These are phyloP conservation scores for Lolium rigidum DNA, from an alignment of 176 grass and related monocot species.

Conservation along the genomic window DNA sequence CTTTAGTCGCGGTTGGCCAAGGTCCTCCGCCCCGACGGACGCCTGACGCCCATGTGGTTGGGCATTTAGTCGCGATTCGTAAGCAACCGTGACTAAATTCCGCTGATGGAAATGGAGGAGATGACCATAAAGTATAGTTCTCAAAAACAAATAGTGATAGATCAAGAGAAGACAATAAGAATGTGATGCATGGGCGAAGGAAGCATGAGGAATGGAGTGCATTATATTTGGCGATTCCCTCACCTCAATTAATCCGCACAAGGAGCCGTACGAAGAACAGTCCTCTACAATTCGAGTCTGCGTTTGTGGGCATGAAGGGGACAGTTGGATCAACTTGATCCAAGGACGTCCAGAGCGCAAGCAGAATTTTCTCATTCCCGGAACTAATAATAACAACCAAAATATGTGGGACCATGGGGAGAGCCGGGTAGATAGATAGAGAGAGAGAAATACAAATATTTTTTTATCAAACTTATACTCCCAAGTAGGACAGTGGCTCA, in stretches of 20 bases:
- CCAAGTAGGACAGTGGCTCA: conserved; percentile 36
- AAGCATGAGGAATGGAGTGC: background rate
- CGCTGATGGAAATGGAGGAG: too few relatives aligned
- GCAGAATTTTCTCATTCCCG: background rate
- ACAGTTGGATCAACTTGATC: conserved; percentile 30
- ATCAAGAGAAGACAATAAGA: background rate
- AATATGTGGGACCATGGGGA: conserved; percentile 39
- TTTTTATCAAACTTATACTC: conserved; percentile 15
- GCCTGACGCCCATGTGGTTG: too few relatives aligned
- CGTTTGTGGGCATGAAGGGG: conserved; percentile 42
- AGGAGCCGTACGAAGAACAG: conserved; percentile 33
- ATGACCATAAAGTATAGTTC: too few relatives aligned
- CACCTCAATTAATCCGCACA: background rate
- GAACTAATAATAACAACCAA: conserved; percentile 15
- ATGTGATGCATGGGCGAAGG: background rate
- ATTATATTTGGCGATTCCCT: background rate
- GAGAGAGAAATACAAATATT: background rate
- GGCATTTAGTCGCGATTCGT: too few relatives aligned
- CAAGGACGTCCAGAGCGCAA: conserved; percentile 4
- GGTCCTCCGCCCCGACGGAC: too few relatives aligned
- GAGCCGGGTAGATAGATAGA: background rate
- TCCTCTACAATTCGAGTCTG: conserved; percentile 25
- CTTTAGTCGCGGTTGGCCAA: too few relatives aligned
- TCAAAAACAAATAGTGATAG: background rate
- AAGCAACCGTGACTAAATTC: too few relatives aligned